Evolutionary conservation across 768 basidiomycete species (phyloP).

Genomic region (Panellus pusillus): DNA sequence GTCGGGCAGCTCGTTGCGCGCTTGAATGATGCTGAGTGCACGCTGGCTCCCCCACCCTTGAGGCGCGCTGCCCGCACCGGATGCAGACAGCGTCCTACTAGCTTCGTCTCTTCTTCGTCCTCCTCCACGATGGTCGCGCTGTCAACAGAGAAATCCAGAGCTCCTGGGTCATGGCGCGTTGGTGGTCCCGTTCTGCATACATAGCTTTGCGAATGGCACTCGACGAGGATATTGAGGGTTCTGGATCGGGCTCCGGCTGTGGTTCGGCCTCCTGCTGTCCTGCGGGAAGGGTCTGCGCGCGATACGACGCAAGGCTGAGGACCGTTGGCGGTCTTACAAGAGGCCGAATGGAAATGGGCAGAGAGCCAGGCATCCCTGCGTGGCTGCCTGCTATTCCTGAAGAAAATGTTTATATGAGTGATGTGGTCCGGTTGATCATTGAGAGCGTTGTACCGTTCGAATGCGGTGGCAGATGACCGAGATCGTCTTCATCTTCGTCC

Average conservation of each 20-base stretch:
- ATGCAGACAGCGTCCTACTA: conserved; percentile 31
- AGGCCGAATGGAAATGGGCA: conserved; percentile 62
- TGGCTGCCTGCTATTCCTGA: conserved; percentile 1
- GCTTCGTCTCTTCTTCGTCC: conserved; percentile 55
- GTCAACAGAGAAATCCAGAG: conserved; percentile 53
- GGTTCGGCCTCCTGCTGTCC: conserved; percentile 27
- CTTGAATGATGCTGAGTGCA: conserved; percentile 70
- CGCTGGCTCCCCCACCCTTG: conserved; percentile 41
- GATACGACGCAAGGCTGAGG: conserved; percentile 59
- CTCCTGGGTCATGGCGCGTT: conserved; percentile 64
- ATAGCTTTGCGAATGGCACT: conserved; percentile 56
- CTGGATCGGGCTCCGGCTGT: conserved; percentile 27
- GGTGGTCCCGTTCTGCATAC: conserved; percentile 69
- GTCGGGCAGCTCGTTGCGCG: conserved; percentile 64
- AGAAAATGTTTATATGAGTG: conserved; percentile 1
- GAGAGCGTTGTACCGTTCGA: conserved; percentile 3
- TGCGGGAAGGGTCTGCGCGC: conserved; percentile 47
- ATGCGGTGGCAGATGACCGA: not conserved
- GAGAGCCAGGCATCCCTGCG: conserved; percentile 48
- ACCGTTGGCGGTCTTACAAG: conserved; percentile 34
- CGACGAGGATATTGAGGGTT: conserved; percentile 37
- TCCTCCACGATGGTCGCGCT: not conserved
- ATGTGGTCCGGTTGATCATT: conserved; percentile 6
- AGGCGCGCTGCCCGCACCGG: conserved; percentile 24
- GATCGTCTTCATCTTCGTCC: conserved; percentile 30